phyloP scores from a whole-genome alignment of 257 asterid species.

The Gynochthodes officinalis region DNA sequence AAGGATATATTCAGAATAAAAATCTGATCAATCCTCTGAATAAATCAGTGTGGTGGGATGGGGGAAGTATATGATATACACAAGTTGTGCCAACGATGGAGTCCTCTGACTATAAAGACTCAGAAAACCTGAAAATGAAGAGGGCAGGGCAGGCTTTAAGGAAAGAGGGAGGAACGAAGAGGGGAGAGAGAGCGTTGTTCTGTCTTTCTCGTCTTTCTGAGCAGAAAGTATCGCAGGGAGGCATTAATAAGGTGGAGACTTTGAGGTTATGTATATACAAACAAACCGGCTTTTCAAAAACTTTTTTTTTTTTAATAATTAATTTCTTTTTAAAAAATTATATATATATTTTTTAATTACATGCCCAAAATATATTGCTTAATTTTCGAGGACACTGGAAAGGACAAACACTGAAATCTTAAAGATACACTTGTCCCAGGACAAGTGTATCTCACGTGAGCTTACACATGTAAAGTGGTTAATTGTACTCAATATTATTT shows the following conservation, averaged over 20 bases:
- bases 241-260: neutral
- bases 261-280: neutral
- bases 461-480: too few species aligned
- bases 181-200: neutral
- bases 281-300: neutral
- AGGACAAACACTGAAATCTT: too few species aligned
- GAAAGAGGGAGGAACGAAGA: neutral
- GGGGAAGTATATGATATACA: neutral
- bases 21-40: neutral
- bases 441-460: too few species aligned
- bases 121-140: too few species aligned
- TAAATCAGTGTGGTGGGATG: neutral
- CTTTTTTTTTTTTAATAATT: neutral
- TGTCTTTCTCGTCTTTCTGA: neutral
- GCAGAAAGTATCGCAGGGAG: slow-evolving; percentile 11
- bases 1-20: neutral
- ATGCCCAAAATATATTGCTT: too few species aligned
- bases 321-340: too few species aligned
- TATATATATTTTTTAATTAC: too few species aligned
- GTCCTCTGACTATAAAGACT: neutral
- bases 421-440: too few species aligned
- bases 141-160: neutral
- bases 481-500: too few species aligned
- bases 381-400: too few species aligned
- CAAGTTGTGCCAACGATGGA: neutral